Evolutionary conservation across 768 basidiomycete species (phyloP), one percentile per base, ranked within the genome.

Genomic region (Suillus americanus): DNA sequence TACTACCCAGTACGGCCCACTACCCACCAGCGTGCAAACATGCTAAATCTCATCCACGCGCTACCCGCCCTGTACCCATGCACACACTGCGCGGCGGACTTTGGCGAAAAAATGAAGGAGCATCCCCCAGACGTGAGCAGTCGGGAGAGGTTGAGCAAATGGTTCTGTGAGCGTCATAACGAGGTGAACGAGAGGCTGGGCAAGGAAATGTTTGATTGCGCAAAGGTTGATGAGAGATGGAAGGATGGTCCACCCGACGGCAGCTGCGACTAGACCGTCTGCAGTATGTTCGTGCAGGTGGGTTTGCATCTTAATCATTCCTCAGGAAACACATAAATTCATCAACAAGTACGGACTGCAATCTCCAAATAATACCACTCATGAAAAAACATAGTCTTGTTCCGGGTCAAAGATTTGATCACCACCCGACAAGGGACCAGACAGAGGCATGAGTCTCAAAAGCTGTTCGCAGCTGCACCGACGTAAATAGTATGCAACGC

Each of bases 91-190:
- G 95, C 94, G 9, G 79, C 80, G 23, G 91, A 98, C 77, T 87
- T 98, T 61, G 91, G 87, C 25, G 80, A 88, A 68, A 84, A 90
- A 71, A 84, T 97, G 62, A 80, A 80, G 68, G 72, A 67, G 16
- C 76, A 86, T 70, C 90, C 92, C 35, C 94, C 94, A 3, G 90
- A 95, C 70, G 92, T 97, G 23, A 89, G 86, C 66, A 85, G 87
- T 54, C 81, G 92, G 64, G 79, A 77, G 2, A 83, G 80, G 60
- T 77, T 98, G 71, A 91, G 89, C 71, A 79, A 80, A 70, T 98
- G 95, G 96, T 81, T 99, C 66, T 98, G 97, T 72, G 85, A 91
- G 77, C 81, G 91, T 70, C 97, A 99, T 74, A 99, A 99, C 71
- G 90, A 91, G 72, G 95, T 98, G 63, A 99, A 97, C 71, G 82